Evolutionary conservation across 2,329 filamentous ascomycete genomes (phyloP).

Genomic region (Boeremia lycopersici): DNA sequence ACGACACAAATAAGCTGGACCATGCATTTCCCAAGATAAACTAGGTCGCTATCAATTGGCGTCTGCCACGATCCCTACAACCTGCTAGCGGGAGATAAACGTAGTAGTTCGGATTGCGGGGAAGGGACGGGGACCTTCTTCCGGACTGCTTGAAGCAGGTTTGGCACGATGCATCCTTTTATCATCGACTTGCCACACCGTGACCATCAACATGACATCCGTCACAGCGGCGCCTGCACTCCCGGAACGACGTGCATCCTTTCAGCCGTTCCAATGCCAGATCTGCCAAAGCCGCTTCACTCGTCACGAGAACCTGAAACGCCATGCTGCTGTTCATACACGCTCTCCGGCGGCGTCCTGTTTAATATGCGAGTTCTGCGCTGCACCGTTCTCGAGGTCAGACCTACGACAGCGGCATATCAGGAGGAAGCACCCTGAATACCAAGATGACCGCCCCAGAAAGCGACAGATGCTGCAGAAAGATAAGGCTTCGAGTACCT

Average conservation of each 20-base stretch:
- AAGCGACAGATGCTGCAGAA: slow-evolving; percentile 12
- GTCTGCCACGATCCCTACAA: not conserved
- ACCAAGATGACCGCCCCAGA: slow-evolving; percentile 8
- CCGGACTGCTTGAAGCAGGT: not conserved
- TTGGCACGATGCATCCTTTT: slow-evolving; percentile 1
- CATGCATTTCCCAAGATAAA: not conserved
- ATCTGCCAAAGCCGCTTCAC: slow-evolving; percentile 30
- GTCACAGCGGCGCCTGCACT: not conserved
- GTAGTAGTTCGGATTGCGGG: slow-evolving; percentile 7
- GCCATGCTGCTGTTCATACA: slow-evolving; percentile 25
- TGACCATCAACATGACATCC: slow-evolving; percentile 1
- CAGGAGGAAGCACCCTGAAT: slow-evolving; percentile 25
- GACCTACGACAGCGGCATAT: slow-evolving; percentile 29
- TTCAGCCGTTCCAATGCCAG: slow-evolving; percentile 27
- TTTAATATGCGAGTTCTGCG: slow-evolving; percentile 23
- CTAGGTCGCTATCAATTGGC: slow-evolving; percentile 1
- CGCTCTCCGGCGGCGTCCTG: slow-evolving; percentile 17
- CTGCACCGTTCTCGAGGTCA: slow-evolving; percentile 25
- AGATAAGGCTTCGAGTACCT: not conserved
- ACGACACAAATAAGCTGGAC: not conserved
- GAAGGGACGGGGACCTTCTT: slow-evolving; percentile 1
- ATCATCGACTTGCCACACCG: not conserved
- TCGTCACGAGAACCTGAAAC: slow-evolving; percentile 30
- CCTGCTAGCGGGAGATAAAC: slow-evolving; percentile 10
- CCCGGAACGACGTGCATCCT: slow-evolving; percentile 10